phyloP scores from a whole-genome alignment of 169 alveolate genomes.

The Amoebophrya sp. region DNA sequence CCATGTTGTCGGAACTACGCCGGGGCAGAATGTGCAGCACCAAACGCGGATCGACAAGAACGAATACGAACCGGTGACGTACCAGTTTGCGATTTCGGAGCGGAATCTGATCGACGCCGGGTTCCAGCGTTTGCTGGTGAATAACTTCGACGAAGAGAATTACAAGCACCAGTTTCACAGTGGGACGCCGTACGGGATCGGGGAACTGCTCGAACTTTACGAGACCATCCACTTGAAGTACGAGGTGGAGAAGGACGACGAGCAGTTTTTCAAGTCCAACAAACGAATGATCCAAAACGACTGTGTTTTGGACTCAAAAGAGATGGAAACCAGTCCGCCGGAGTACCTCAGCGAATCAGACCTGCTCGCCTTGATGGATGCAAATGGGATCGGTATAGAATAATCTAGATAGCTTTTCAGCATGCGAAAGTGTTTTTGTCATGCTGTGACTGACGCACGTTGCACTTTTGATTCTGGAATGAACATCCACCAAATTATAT shows the following conservation, averaged over 20 bases:
- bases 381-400: slow-evolving; percentile 83
- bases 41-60: too few species aligned
- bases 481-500: too few species aligned
- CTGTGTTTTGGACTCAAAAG: not conserved
- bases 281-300: not conserved
- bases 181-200: not conserved
- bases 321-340: slow-evolving; percentile 82
- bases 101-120: too few species aligned
- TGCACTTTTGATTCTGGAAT: too few species aligned
- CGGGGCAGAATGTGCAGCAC: too few species aligned
- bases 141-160: not conserved
- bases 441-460: too few species aligned
- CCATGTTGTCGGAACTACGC: too few species aligned
- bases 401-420: too few species aligned
- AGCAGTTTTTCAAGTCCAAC: not conserved
- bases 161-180: not conserved
- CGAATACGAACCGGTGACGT: too few species aligned
- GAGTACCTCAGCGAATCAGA: slow-evolving; percentile 91
- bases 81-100: too few species aligned
- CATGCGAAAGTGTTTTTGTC: too few species aligned
- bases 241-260: slow-evolving; percentile 23
- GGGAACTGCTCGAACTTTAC: not conserved
- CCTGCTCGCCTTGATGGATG: slow-evolving; percentile 88
- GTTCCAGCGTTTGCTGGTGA: too few species aligned
- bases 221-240: not conserved